Conservation (phyloP, 257 asterid genomes). For the Nicotiana undulata region DNA sequence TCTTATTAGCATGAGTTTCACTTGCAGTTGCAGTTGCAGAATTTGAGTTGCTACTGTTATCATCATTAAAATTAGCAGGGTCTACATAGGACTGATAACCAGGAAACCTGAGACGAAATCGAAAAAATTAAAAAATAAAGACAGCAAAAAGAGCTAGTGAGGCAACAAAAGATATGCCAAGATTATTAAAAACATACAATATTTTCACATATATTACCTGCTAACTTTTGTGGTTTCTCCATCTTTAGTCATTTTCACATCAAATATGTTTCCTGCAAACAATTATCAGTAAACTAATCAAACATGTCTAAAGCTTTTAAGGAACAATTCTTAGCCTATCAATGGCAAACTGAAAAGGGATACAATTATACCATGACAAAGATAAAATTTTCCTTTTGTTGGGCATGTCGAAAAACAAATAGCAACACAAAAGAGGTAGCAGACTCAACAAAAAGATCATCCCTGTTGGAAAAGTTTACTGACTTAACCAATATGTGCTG, state of each 20-base stretch:
- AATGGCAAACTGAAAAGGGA: not conserved
- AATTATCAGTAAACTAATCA: not conserved
- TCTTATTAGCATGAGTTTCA: not conserved
- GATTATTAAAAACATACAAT: not conserved
- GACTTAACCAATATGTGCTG: not conserved
- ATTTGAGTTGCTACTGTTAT: not conserved
- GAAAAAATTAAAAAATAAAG: too few relatives aligned
- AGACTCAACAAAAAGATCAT: not conserved
- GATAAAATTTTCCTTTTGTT: not conserved
- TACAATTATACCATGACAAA: not conserved
- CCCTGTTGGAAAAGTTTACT: not conserved
- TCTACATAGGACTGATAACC: not conserved
- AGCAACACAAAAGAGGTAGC: not conserved
- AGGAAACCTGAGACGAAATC: not conserved
- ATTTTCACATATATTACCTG: slow-evolving; percentile 34
- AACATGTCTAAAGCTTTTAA: not conserved
- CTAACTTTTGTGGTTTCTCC: slow-evolving; percentile 65
- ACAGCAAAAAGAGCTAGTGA: not conserved
- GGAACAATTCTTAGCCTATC: not conserved
- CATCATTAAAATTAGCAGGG: slow-evolving; percentile 3
- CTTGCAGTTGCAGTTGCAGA: not conserved
- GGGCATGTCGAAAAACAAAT: not conserved
- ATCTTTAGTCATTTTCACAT: slow-evolving; percentile 63
- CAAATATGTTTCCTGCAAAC: slow-evolving; percentile 60
- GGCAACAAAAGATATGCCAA: not conserved